Percentiles rank a stretch among this genome's conserved stretches.
Evolutionary conservation across 2,329 filamentous ascomycete genomes (phyloP).

Genomic region (Epichloe coenophiala): DNA sequence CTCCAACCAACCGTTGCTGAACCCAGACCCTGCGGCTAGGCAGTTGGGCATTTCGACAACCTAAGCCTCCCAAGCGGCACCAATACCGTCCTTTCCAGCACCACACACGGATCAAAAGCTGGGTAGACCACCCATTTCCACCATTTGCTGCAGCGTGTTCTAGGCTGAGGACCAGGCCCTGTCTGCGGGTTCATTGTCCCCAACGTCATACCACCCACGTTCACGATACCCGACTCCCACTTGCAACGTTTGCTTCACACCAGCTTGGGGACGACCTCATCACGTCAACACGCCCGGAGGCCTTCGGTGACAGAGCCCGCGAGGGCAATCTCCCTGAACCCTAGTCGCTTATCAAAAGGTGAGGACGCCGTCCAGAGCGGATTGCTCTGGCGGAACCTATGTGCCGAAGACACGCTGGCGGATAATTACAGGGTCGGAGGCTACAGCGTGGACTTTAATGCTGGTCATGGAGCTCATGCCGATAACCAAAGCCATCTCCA

Average conservation of each 20-base stretch:
- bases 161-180: neutral
- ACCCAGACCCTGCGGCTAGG: constrained; percentile 2
- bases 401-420: constrained; percentile 58
- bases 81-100: neutral
- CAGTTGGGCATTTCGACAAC: constrained; percentile 1
- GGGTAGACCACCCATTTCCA: neutral
- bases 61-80: constrained; percentile 1
- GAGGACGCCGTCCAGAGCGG: constrained; percentile 61
- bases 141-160: neutral
- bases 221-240: constrained; percentile 3
- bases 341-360: constrained; percentile 47
- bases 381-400: constrained; percentile 67
- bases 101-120: neutral
- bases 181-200: neutral
- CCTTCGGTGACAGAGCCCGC: constrained; percentile 32
- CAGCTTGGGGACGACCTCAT: neutral
- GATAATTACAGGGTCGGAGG: constrained; percentile 60
- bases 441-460: constrained; percentile 64
- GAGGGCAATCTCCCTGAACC: constrained; percentile 36
- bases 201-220: constrained; percentile 1
- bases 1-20: constrained; percentile 2
- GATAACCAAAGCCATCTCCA: constrained; percentile 50
- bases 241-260: neutral
- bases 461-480: constrained; percentile 48
- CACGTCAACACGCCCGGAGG: constrained; percentile 4